These are phyloP conservation scores for Monosporascus sp. DNA, from an alignment of 2,329 filamentous ascomycete genomes.

Conservation along the genomic window DNA sequence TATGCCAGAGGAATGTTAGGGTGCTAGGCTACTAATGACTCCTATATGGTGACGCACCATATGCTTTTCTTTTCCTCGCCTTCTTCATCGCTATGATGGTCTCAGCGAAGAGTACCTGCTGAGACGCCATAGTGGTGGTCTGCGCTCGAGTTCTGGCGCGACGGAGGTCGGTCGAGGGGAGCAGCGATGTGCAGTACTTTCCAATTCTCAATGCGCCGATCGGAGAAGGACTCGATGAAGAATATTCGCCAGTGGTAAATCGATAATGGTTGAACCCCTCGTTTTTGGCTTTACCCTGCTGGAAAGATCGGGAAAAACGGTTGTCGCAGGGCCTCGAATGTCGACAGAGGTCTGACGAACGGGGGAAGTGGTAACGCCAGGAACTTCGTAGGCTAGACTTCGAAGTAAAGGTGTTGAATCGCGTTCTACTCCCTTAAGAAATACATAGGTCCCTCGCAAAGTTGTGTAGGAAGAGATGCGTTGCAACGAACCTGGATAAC, in stretches of 20 bases:
- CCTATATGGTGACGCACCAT: conserved; percentile 38
- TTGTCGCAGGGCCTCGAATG: not conserved
- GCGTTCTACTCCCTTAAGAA: no score
- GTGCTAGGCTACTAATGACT: conserved; percentile 8
- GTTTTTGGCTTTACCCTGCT: not conserved
- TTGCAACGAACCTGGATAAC: not conserved
- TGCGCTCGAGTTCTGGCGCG: not conserved
- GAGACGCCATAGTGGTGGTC: conserved; percentile 40
- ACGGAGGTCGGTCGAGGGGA: not conserved
- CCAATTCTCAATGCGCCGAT: no score
- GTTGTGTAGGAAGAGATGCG: not conserved
- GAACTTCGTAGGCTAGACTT: no score
- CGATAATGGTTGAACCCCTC: not conserved
- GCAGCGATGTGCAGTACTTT: no score
- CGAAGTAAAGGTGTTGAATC: no score
- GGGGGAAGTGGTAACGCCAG: not conserved
- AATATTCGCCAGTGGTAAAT: no score
- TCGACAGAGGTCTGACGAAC: not conserved
- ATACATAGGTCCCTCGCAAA: no score
- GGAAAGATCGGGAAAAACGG: not conserved
- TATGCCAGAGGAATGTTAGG: conserved; percentile 31
- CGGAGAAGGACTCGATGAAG: no score
- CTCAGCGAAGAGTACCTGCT: conserved; percentile 59
- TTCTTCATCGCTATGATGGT: conserved; percentile 65
- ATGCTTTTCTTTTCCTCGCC: conserved; percentile 58